phyloP scores from a whole-genome alignment of 345 rosid species.

The Brassica juncea region DNA sequence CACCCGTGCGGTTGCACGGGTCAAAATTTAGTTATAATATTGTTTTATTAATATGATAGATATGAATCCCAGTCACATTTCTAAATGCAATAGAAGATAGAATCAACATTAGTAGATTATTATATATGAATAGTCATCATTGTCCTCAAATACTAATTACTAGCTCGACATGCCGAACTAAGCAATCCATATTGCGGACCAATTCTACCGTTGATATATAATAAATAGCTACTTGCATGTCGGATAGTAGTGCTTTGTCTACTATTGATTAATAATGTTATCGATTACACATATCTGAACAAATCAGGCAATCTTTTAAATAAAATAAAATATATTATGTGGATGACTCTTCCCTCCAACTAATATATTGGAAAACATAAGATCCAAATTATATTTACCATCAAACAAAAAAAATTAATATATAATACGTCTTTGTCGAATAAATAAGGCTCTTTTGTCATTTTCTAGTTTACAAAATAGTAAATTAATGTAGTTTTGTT shows the following conservation, averaged over 20 bases:
- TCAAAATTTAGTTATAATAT: too few species aligned
- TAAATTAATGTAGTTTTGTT: background rate
- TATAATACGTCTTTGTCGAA: background rate
- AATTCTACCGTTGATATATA: conserved; percentile 1
- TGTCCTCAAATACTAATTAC: conserved; percentile 2
- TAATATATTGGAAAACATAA: background rate
- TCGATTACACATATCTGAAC: conserved; percentile 7
- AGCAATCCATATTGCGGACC: conserved; percentile 16
- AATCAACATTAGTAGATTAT: conserved; percentile 11
- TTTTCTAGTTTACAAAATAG: conserved; percentile 6
- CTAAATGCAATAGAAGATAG: background rate
- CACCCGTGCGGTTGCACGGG: too few species aligned
- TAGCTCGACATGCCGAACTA: background rate
- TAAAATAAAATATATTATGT: background rate
- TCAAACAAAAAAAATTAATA: conserved; percentile 9
- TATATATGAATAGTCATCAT: conserved; percentile 15
- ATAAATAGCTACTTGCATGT: conserved; percentile 7
- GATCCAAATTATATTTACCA: conserved; percentile 9
- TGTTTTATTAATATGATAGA: background rate
- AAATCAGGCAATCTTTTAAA: background rate
- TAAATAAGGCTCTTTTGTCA: conserved; percentile 8
- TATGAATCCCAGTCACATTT: background rate
- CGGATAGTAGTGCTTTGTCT: conserved; percentile 33
- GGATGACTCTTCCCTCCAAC: conserved; percentile 23
- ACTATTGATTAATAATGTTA: background rate